Evolutionary conservation across 345 rosid genomes (phyloP).

Genomic region (Ceriops zippeliana): DNA sequence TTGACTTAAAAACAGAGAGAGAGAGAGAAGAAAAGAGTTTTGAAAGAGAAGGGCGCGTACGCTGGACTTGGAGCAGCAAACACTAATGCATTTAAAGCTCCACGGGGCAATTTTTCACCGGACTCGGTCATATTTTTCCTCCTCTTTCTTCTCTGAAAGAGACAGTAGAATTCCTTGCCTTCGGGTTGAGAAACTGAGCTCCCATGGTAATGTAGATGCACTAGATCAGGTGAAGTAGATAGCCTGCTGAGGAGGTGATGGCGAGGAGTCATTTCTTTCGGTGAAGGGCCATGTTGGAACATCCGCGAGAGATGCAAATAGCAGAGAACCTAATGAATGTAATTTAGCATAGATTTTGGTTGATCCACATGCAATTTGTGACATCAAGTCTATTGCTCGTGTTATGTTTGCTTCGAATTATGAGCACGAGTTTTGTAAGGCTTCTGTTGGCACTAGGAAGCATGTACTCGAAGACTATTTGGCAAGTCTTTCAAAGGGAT

Average conservation of each 20-base stretch:
- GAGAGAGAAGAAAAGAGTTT: background rate
- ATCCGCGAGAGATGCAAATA: slow-evolving; percentile 22
- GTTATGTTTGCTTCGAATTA: slow-evolving; percentile 63
- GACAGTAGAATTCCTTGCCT: background rate
- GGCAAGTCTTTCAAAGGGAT: slow-evolving; percentile 38
- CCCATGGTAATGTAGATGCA: slow-evolving; percentile 28
- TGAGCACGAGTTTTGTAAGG: slow-evolving; percentile 46
- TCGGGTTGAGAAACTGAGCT: slow-evolving; percentile 14
- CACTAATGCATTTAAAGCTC: background rate
- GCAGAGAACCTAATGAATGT: slow-evolving; percentile 21
- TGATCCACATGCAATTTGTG: slow-evolving; percentile 45
- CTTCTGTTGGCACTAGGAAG: slow-evolving; percentile 42
- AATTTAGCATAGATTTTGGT: slow-evolving; percentile 38
- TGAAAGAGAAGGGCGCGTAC: background rate
- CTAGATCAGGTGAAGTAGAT: slow-evolving; percentile 35
- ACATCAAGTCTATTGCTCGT: slow-evolving; percentile 57
- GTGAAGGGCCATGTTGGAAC: slow-evolving; percentile 46
- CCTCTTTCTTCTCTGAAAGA: slow-evolving; percentile 6
- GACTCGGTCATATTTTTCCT: background rate
- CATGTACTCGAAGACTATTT: slow-evolving; percentile 62
- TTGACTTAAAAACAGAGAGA: background rate
- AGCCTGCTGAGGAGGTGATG: slow-evolving; percentile 32
- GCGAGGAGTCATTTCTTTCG: slow-evolving; percentile 60
- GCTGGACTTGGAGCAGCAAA: background rate
- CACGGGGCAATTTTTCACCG: slow-evolving; percentile 10